Evolutionary conservation across 2,329 filamentous ascomycete genomes (phyloP), one percentile per base, ranked within the genome.

Genomic region (Aspergillus sclerotialis): DNA sequence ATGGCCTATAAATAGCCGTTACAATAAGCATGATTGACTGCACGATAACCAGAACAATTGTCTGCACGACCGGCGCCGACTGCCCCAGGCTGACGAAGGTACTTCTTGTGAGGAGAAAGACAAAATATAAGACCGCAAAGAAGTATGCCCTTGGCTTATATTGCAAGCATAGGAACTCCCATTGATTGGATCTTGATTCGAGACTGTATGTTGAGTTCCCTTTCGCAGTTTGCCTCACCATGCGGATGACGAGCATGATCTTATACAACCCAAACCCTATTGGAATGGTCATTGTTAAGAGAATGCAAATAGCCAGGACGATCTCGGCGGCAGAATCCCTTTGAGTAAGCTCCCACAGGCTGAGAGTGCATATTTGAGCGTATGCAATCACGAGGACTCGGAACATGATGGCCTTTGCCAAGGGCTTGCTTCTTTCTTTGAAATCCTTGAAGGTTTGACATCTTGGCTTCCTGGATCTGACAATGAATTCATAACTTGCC

Each of bases 131-230:
- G 23, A 93, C 76, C 50, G 95, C 86, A 63, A 90, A 95, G 70
- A 92, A 95, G 73, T 94, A 95, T 26, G 88, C 87, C 2, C 88
- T 90, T 25, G 90, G 90, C 53, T 90, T 84, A 73, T 94, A 95
- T 61, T 94, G 89, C 26, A 96, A 87, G 58, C 95, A 96, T 45
- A 96, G 76, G 70, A 95, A 95, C 13, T 90, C 90, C 90, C 89
- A 95, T 67, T 94, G 94, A 76, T 95, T 76, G n/a, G 89, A 88
- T 53, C 95, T 89, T 3, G 90, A 94, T 68, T 93, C 95, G 42
- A 96, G 79, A 49, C 95, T 94, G 64, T 95, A 95, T 17, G 89
- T 89, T 16, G 90, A 88, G 67, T 94, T 95, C 67, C 89, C 86
- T 37, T 75, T 66, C 43, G 94, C 83, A 18, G 89, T 95, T 49